Evolutionary conservation across 2,329 filamentous ascomycete genomes (phyloP), one percentile per base, ranked within the genome.

Genomic region (Drechslera avenae): DNA sequence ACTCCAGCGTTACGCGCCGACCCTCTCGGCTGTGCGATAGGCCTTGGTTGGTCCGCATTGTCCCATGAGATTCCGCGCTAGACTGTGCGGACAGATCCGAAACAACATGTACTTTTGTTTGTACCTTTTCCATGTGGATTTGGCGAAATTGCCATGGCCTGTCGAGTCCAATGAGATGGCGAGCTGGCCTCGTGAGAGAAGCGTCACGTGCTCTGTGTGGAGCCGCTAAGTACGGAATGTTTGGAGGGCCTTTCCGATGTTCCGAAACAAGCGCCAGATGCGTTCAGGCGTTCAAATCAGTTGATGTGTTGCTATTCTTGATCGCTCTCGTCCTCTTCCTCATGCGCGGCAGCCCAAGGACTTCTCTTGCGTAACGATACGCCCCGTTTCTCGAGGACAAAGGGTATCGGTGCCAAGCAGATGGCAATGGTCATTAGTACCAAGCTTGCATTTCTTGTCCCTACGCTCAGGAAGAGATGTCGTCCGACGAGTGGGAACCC

Each of bases 261-360:
- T 18, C 26, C 26, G 26, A 28, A 28, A 32, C 42, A n/a, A 18
- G 42, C 23, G 26, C 26, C 26, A 28, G 10, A 28, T 28, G 33
- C 23, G 30, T 36, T 31, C 16, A 30, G n/a, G 26, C 13, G 13
- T n/a, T 30, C 13, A 28, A 45, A 13, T n/a, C 30, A 12, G 13
- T 10, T 32, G 42, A 21, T 21, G 18, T 21, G 13, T 12, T 12
- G n/a, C 32, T 17, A 36, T 2, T 34, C 6, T 9, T 34, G 16
- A 18, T 18, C 39, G 9, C 53, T 60, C 12, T 66, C 66, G 49
- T 64, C 59, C 39, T 73, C 69, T 19, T 71, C 71, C 52, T 71
- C 64, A 50, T 76, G 73, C 34, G 69, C 64, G 35, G 60, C 65
- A 7, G 74, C 73, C 67, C 73, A 76, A 1, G 73, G 73, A 54